These are phyloP conservation scores for Raphanus sativus DNA, from an alignment of 345 rosid genomes.

Conservation along the genomic window DNA sequence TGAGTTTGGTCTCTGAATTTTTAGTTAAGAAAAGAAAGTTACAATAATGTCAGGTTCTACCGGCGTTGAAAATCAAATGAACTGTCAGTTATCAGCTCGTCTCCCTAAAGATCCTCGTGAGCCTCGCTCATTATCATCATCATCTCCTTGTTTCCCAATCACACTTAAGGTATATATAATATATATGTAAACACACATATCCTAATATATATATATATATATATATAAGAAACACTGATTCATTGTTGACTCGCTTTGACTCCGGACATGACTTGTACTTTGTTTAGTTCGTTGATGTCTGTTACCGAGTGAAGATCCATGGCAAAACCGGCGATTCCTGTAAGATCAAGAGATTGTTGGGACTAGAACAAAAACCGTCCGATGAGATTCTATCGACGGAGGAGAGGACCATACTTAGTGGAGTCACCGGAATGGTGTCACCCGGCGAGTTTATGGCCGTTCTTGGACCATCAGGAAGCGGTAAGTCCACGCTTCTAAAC, in stretches of 20 bases:
- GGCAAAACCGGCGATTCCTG: constrained; percentile 26
- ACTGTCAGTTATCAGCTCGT: constrained; percentile 40
- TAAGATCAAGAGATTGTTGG: constrained; percentile 41
- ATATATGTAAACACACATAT: not conserved
- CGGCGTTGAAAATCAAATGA: constrained; percentile 37
- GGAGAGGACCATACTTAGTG: constrained; percentile 62
- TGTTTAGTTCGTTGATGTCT: constrained; percentile 67
- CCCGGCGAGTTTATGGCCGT: constrained; percentile 90
- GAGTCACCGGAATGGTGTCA: constrained; percentile 72
- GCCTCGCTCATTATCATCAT: constrained; percentile 39
- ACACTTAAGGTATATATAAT: constrained; percentile 60
- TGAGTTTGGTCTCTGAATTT: not conserved
- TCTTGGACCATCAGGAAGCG: constrained; percentile 94
- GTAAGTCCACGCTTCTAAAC: constrained; percentile 82
- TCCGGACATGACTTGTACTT: constrained; percentile 29
- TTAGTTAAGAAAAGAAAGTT: not conserved
- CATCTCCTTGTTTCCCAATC: constrained; percentile 68
- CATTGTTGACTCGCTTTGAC: constrained; percentile 35
- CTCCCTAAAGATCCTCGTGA: constrained; percentile 44
- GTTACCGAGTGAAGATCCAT: constrained; percentile 54
- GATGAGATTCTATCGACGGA: constrained; percentile 39
- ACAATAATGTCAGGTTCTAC: constrained; percentile 43
- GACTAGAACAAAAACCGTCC: constrained; percentile 25
- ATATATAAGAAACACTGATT: not conserved
- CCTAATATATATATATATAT: not conserved